Base-by-base conservation (phyloP, 2,329 filamentous ascomycete species). In the Davidsoniella neocaledoniae region DNA sequence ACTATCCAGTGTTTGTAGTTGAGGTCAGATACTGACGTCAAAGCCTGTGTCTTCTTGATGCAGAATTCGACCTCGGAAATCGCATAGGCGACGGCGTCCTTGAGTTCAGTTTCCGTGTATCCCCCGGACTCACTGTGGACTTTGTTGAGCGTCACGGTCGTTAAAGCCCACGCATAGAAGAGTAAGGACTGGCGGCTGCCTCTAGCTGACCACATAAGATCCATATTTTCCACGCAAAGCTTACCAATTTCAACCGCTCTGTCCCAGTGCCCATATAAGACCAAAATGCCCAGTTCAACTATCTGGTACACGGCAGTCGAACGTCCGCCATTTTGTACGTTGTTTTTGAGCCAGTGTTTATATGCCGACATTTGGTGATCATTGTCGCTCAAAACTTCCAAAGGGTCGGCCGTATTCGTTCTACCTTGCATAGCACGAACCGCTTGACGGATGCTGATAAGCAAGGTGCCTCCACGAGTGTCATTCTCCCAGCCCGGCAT, bases 381-480 rank as follows among this genome's bases (percentile, higher is more conserved):
- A n/a, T 76, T 68, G 55, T 88, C 83, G 39, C 70, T 75, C 67
- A 88, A 73, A 9, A 87, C 69, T 16, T 72, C 67, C 0, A 68
- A 58, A 0, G 78, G 63, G 8, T 72, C 65, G 9, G 65, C 62
- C 2, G 64, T 63, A 9, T 63, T 63, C 0, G 84, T 88, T 61
- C 86, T 88, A 49, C 84, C 84, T 60, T 86, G 81, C 17, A 88
- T 64, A 19, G 84, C 81, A 45, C 81, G 74, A 46, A 72, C 74
- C 21, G 75, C 71, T 59, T 88, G 83, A 46, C 80, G 68, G 3
- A 81, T 69, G 2, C 74, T 72, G 53, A 83, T 74, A 5, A 88
- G 66, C 47, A 86, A 67, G 0, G 77, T 77, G 2, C 84, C 84
- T 14, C 84, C 84, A 52, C 82, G 72, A 1, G 81, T 73, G 57